phyloP scores from a whole-genome alignment of 2,329 filamentous ascomycete genomes.

The Aspergillus sp. region DNA sequence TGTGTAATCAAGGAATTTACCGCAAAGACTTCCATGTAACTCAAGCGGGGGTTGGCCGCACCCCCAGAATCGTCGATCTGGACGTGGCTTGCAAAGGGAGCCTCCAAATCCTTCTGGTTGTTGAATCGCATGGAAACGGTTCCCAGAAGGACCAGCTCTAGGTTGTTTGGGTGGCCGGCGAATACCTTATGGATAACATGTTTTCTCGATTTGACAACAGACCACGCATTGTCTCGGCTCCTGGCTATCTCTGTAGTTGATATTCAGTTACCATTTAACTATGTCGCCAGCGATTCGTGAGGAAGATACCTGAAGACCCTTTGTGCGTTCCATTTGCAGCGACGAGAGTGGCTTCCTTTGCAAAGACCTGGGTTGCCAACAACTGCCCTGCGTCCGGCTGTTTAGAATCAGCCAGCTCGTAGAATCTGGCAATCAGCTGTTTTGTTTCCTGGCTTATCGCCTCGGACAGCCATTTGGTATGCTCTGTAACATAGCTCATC shows the following conservation, averaged over 20 bases:
- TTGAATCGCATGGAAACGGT: background rate
- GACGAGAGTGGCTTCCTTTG: background rate
- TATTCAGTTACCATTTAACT: background rate
- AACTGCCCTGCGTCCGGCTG: background rate
- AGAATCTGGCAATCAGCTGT: background rate
- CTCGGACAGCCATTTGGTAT: background rate
- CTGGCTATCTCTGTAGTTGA: background rate
- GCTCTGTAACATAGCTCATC: background rate
- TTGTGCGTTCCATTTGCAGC: background rate
- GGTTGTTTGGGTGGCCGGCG: background rate
- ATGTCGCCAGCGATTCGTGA: background rate
- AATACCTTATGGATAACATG: background rate
- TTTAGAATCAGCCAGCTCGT: background rate
- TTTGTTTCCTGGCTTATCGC: background rate
- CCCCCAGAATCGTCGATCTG: too few species aligned
- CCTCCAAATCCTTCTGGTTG: too few species aligned
- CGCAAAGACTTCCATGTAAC: too few species aligned
- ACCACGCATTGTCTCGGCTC: background rate
- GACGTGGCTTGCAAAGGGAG: too few species aligned
- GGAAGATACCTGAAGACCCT: background rate
- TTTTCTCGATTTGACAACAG: background rate
- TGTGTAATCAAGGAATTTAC: too few species aligned
- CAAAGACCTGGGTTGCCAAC: background rate
- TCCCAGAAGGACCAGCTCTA: background rate
- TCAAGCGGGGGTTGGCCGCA: too few species aligned